Evolutionary conservation across 352 stramenopile species (phyloP).

Genomic region (Phytophthora cryptogea): DNA sequence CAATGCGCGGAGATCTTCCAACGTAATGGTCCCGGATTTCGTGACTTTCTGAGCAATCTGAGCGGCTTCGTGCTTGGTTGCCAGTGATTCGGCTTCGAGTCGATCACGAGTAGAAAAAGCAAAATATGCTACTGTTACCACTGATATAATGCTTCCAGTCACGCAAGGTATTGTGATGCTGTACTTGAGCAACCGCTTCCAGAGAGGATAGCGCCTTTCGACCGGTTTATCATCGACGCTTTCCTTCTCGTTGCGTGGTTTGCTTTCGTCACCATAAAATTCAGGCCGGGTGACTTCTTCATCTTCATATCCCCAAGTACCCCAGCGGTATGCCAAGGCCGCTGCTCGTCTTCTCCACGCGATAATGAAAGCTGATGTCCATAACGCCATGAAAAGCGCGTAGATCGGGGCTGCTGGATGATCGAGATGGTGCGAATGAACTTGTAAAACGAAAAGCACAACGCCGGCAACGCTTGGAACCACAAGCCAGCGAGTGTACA

Average conservation of each 20-base stretch:
- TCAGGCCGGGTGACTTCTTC: slow-evolving; percentile 81
- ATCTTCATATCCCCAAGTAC: slow-evolving; percentile 89
- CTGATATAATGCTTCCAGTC: slow-evolving; percentile 52
- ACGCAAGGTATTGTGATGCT: slow-evolving; percentile 67
- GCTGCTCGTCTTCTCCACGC: slow-evolving; percentile 83
- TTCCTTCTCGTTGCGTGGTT: slow-evolving; percentile 4
- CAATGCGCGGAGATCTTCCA: slow-evolving; percentile 58
- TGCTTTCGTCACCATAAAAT: slow-evolving; percentile 65
- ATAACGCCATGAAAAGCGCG: slow-evolving; percentile 90
- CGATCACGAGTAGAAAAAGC: slow-evolving; percentile 84
- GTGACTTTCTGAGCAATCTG: slow-evolving; percentile 61
- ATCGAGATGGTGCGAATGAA: slow-evolving; percentile 67
- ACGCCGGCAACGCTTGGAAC: slow-evolving; percentile 76
- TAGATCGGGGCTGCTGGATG: slow-evolving; percentile 82
- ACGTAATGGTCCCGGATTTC: slow-evolving; percentile 49
- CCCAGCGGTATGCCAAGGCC: slow-evolving; percentile 88
- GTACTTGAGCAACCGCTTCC: slow-evolving; percentile 84
- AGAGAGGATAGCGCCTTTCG: slow-evolving; percentile 59
- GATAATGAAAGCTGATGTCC: slow-evolving; percentile 89
- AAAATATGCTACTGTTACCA: slow-evolving; percentile 60
- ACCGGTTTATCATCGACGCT: slow-evolving; percentile 2
- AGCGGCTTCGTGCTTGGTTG: slow-evolving; percentile 43
- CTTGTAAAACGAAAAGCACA: slow-evolving; percentile 71
- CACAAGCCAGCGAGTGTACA: slow-evolving; percentile 92
- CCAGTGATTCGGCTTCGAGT: slow-evolving; percentile 62